Base-by-base conservation (phyloP, 1,284 basidiomycete genomes). In the Ceratobasidium papillatum region DNA sequence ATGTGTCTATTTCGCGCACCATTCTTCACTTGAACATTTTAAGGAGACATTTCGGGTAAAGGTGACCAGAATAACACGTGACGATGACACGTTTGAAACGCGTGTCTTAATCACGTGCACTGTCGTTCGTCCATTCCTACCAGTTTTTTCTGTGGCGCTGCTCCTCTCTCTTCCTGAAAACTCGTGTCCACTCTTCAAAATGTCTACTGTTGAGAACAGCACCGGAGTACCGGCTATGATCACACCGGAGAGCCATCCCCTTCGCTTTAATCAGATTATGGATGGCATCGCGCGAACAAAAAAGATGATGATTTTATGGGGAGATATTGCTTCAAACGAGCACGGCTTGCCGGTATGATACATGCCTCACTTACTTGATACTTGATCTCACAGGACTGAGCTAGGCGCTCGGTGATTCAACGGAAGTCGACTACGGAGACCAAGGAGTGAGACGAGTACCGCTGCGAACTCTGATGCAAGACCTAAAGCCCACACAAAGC, bases 251-350 rank as follows among this genome's bases (percentile, higher is more conserved):
- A 22, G 11, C 47, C 22, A 51, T 51, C 51, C 49, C 7, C 19
- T 34, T 2, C 51, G 51, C 27, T 68, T 68, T n/a, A 14, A 19
- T 4, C 32, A 68, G 3, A 9, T 68, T 27, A 12, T 68, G 9
- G 14, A 17, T 27, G 49, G 25, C 1, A 68, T 68, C 19, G 51
- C 65, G 8, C 51, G 65, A 17, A 68, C 65, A 5, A 56, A 68
- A 43, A 56, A 27, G 22, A 68, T 68, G n/a, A 22, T 68, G 27
- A 27, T 68, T 19, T 22, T 68, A 2, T 36, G 19, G 11, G 51
- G 51, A 19, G 65, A 54, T 14, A 14, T 5, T 2, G 51, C 51
- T 25, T 41, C 7, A 4, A 30, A 19, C 2, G 51, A 25, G 3
- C 32, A 32, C 41, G 65, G 65, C 1, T 12, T 56, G 17, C 49